Conservation (phyloP, 148 eudicot genomes). For the Agrostemma githago region DNA sequence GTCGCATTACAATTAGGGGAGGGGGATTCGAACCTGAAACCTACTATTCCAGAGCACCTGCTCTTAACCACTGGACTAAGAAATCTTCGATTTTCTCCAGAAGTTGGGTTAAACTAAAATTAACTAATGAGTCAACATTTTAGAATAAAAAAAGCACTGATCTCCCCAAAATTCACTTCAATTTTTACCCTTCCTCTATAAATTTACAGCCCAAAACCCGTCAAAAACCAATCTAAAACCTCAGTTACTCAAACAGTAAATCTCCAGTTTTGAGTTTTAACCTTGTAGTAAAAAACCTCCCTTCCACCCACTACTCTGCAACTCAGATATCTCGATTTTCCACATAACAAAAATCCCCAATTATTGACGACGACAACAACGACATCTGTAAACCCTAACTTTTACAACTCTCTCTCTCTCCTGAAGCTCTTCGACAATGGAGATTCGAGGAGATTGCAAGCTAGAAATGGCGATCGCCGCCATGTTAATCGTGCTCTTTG, state of each 20-base stretch:
- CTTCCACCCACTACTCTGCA: slow-evolving; percentile 19
- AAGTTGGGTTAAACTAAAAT: too few species aligned
- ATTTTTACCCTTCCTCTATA: neutral
- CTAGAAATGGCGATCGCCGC: slow-evolving; percentile 37
- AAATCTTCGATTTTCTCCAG: too few species aligned
- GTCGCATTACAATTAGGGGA: too few species aligned
- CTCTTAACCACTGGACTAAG: too few species aligned
- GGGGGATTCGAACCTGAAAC: too few species aligned
- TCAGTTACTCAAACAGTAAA: neutral
- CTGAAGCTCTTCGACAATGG: slow-evolving; percentile 27
- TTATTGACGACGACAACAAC: neutral
- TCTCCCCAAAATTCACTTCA: too few species aligned
- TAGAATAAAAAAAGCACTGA: too few species aligned
- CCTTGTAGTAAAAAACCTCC: too few species aligned
- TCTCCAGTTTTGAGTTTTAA: neutral
- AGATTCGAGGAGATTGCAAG: slow-evolving; percentile 30
- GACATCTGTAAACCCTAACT: slow-evolving; percentile 2
- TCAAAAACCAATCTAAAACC: neutral
- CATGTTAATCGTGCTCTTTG: slow-evolving; percentile 47
- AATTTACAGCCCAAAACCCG: neutral
- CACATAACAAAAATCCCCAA: slow-evolving; percentile 7
- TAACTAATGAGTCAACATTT: too few species aligned
- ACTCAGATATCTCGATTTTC: neutral
- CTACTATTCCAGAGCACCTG: too few species aligned
- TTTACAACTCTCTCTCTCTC: slow-evolving; percentile 12